A percentile compares a stretch with the other conserved stretches of the same genome.
Conservation (phyloP, 768 basidiomycete genomes). For the Podaxis sp. region DNA sequence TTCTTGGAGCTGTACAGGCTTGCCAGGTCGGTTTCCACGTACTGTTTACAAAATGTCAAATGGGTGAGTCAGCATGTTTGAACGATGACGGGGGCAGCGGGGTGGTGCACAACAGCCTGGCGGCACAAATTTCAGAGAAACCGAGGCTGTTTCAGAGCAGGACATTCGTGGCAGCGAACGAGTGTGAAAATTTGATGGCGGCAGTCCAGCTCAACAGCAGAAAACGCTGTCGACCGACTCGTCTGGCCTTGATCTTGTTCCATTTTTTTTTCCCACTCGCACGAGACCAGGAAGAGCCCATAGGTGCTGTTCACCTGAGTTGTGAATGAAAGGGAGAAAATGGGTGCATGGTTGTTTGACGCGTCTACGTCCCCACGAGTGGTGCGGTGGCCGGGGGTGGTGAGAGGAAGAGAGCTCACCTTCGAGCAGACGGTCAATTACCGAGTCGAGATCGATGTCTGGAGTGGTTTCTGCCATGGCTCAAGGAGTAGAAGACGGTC, state of each 20-base stretch:
- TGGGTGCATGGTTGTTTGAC: neutral
- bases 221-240: neutral
- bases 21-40: conserved; percentile 96
- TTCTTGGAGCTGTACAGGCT: conserved; percentile 96
- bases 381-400: neutral
- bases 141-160: neutral
- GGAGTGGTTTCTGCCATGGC: conserved; percentile 75
- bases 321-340: neutral
- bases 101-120: neutral
- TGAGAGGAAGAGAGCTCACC: conserved; percentile 44
- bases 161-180: neutral
- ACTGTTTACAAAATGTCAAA: conserved; percentile 45
- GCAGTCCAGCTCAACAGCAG: neutral
- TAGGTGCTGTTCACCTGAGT: neutral
- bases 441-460: conserved; percentile 98
- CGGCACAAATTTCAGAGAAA: neutral
- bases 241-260: neutral
- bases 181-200: conserved; percentile 1
- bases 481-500: conserved; percentile 10
- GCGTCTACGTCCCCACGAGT: conserved; percentile 4
- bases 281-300: neutral
- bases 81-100: conserved; percentile 5
- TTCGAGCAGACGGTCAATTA: conserved; percentile 97
- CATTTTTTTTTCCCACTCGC: neutral
- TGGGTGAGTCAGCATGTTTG: conserved; percentile 20